Percentiles rank a stretch among this genome's conserved stretches.
Conservation (phyloP, 805 yeast genomes). For the Myxozyma lipomycoides region DNA sequence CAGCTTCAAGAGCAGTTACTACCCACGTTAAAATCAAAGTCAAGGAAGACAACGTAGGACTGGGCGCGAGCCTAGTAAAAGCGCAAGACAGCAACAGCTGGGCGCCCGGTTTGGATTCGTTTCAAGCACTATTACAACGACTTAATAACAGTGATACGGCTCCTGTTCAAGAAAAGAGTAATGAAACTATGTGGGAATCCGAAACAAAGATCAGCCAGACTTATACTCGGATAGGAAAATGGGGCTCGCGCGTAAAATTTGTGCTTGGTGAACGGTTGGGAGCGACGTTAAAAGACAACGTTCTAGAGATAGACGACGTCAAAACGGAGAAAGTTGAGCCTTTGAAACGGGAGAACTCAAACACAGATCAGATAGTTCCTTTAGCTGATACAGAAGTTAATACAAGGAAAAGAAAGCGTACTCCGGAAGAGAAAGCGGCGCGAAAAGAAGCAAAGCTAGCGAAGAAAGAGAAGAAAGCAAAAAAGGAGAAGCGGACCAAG, state of each 20-base stretch:
- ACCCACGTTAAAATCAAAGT: conserved; percentile 78
- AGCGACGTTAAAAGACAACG: conserved; percentile 52
- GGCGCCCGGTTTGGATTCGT: conserved; percentile 86
- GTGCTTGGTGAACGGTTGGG: conserved; percentile 77
- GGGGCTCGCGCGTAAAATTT: conserved; percentile 84
- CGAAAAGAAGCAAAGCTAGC: conserved; percentile 31
- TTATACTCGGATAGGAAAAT: conserved; percentile 50
- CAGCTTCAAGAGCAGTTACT: conserved; percentile 52
- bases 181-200: conserved; percentile 47
- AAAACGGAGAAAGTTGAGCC: conserved; percentile 26
- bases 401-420: conserved; percentile 34
- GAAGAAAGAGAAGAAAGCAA: not conserved
- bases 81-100: conserved; percentile 63
- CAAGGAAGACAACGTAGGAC: conserved; percentile 78
- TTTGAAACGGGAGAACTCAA: conserved; percentile 32
- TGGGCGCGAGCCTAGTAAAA: conserved; percentile 63
- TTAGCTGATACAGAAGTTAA: conserved; percentile 32
- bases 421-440: conserved; percentile 24
- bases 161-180: conserved; percentile 45
- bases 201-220: conserved; percentile 51
- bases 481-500: not conserved
- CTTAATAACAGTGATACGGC: conserved; percentile 60
- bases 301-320: conserved; percentile 28
- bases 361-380: conserved; percentile 34
- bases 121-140: conserved; percentile 84